Evolutionary conservation across 306 rosid species (phyloP).

Genomic region (Crotalaria pallida): DNA sequence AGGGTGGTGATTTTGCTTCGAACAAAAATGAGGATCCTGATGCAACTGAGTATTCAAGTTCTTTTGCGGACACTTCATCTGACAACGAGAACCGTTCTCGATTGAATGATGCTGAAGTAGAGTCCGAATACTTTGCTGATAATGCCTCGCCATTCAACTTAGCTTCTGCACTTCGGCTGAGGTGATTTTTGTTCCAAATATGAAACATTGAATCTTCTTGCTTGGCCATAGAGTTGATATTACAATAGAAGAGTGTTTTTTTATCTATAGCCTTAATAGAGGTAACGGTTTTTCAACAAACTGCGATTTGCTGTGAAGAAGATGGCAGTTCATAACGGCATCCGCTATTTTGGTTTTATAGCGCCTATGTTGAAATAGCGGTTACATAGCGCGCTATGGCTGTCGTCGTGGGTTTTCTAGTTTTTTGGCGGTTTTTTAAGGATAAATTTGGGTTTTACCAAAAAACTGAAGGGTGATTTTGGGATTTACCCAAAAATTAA

Average conservation of each 20-base stretch:
- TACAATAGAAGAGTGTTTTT: background rate
- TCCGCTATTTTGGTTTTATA: no score
- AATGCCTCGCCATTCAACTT: slow-evolving; percentile 36
- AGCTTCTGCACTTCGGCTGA: slow-evolving; percentile 38
- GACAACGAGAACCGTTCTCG: slow-evolving; percentile 49
- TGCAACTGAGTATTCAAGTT: slow-evolving; percentile 88
- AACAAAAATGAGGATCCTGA: slow-evolving; percentile 63
- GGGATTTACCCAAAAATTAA: no score
- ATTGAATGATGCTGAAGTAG: slow-evolving; percentile 74
- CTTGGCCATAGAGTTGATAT: slow-evolving; percentile 14
- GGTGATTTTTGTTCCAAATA: slow-evolving; percentile 33
- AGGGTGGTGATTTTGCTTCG: slow-evolving; percentile 34
- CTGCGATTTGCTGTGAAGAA: no score
- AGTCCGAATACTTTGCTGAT: slow-evolving; percentile 54
- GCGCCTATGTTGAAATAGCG: no score
- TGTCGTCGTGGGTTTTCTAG: no score
- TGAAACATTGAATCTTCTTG: slow-evolving; percentile 8
- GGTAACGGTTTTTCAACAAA: no score
- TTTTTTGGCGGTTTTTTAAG: no score
- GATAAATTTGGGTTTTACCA: no score
- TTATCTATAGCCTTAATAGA: no score
- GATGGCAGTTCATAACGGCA: no score
- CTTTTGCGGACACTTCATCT: slow-evolving; percentile 61
- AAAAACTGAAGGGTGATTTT: no score
- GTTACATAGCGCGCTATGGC: no score